Evolutionary conservation across 208 protist genomes (phyloP).

Genomic region (Acanthamoeba lenticulata): DNA sequence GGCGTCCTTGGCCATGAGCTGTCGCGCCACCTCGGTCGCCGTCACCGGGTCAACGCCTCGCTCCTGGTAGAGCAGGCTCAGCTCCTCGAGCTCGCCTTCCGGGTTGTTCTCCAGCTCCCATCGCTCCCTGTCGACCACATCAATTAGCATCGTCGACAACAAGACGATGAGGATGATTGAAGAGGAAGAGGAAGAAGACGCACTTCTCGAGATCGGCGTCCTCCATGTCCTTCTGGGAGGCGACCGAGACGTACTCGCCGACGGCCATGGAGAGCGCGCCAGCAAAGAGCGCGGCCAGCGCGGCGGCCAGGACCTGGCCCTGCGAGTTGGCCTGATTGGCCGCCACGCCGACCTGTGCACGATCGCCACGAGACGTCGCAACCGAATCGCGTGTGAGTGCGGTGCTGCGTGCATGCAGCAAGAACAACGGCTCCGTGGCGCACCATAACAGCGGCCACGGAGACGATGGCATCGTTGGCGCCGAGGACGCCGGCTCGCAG

Average conservation of each 20-base stretch:
- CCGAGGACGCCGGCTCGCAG: constrained; percentile 65
- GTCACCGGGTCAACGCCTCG: not conserved
- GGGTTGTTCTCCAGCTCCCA: constrained; percentile 46
- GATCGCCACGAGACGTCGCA: too few species aligned
- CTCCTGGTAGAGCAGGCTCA: constrained; percentile 40
- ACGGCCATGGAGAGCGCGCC: constrained; percentile 66
- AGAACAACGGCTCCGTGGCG: too few species aligned
- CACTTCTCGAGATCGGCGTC: constrained; percentile 65
- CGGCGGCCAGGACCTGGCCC: constrained; percentile 27
- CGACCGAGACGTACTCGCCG: constrained; percentile 70
- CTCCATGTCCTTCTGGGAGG: constrained; percentile 62
- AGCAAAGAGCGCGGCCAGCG: constrained; percentile 58
- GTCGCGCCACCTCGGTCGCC: constrained; percentile 28
- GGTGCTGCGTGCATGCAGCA: too few species aligned
- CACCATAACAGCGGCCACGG: constrained; percentile 50
- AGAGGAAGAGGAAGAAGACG: not conserved
- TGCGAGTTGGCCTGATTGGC: not conserved
- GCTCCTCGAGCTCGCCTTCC: constrained; percentile 54
- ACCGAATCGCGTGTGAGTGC: too few species aligned
- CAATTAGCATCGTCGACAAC: not conserved
- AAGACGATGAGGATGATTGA: not conserved
- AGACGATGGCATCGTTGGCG: constrained; percentile 66
- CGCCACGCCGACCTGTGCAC: not conserved
- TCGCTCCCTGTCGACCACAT: not conserved
- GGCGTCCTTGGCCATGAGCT: constrained; percentile 41